A percentile compares a stretch with the other conserved stretches of the same genome.
phyloP scores from a whole-genome alignment of 2,329 filamentous ascomycete species.

The Fusarium vanettenii region DNA sequence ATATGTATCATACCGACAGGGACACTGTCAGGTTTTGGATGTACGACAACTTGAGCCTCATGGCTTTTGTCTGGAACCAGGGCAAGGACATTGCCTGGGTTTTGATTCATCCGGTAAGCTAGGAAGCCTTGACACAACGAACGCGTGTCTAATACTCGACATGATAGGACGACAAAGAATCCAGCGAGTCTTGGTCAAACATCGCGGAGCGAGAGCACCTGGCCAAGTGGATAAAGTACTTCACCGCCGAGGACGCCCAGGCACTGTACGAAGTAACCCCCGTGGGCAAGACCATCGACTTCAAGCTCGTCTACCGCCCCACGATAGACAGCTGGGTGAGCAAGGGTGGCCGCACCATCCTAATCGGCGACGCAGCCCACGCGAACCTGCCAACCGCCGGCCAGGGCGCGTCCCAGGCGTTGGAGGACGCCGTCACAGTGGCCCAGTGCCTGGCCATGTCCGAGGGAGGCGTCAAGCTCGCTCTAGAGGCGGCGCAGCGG shows the following conservation, averaged over 20 bases:
- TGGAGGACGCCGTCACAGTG: slow-evolving; percentile 12
- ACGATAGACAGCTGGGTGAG: slow-evolving; percentile 15
- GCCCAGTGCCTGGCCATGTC: slow-evolving; percentile 1
- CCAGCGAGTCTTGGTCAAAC: slow-evolving; percentile 16
- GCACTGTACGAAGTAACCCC: slow-evolving; percentile 8
- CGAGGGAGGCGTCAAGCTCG: slow-evolving; percentile 9
- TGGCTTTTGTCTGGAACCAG: slow-evolving; percentile 17
- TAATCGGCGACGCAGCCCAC: no score
- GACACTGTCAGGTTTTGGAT: slow-evolving; percentile 18
- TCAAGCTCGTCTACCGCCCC: slow-evolving; percentile 16
- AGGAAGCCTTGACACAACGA: no score
- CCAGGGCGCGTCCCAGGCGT: slow-evolving; percentile 14
- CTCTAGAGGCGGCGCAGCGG: slow-evolving; percentile 8
- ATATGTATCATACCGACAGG: not conserved
- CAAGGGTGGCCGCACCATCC: slow-evolving; percentile 15
- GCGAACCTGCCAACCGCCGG: slow-evolving; percentile 17
- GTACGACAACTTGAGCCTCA: slow-evolving; percentile 15
- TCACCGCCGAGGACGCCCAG: slow-evolving; percentile 9
- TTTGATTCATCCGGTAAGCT: slow-evolving; percentile 12
- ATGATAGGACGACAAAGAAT: slow-evolving; percentile 17
- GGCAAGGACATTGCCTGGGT: slow-evolving; percentile 16
- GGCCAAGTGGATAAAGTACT: slow-evolving; percentile 11
- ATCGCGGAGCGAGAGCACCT: slow-evolving; percentile 11
- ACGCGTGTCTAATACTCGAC: not conserved
- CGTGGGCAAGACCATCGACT: slow-evolving; percentile 12